Conservation (phyloP, 2,329 filamentous ascomycete genomes). For the Stachybotrys elegans region DNA sequence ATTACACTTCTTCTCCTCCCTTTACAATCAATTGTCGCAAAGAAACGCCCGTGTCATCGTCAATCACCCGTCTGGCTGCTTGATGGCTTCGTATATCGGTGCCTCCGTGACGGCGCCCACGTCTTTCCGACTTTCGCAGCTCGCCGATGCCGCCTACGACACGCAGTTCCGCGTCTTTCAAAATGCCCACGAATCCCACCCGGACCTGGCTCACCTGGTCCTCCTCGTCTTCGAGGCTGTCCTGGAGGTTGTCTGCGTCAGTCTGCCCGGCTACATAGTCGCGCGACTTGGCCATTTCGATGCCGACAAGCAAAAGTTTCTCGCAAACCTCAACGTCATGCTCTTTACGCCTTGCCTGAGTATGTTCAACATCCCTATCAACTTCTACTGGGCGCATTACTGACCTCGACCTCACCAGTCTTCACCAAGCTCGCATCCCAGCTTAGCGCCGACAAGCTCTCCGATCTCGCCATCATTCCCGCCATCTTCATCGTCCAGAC, state of each 20-base stretch:
- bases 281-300: slow-evolving; percentile 89
- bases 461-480: slow-evolving; percentile 91
- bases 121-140: slow-evolving; percentile 37
- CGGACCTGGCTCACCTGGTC: slow-evolving; percentile 63
- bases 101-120: slow-evolving; percentile 33
- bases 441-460: slow-evolving; percentile 83
- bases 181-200: slow-evolving; percentile 49
- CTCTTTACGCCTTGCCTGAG: slow-evolving; percentile 96
- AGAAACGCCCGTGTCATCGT: too few relatives aligned
- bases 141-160: slow-evolving; percentile 34
- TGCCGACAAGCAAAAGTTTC: slow-evolving; percentile 91
- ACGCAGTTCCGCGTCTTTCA: slow-evolving; percentile 35
- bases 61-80: slow-evolving; percentile 6
- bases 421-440: slow-evolving; percentile 97
- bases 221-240: slow-evolving; percentile 92
- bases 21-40: too few relatives aligned
- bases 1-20: too few relatives aligned
- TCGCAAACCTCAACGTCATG: slow-evolving; percentile 93
- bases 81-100: slow-evolving; percentile 30
- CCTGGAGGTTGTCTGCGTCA: slow-evolving; percentile 91
- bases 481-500: slow-evolving; percentile 89
- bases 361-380: slow-evolving; percentile 40
- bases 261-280: slow-evolving; percentile 87
- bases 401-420: slow-evolving; percentile 47
- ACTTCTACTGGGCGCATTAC: not conserved